Conservation (phyloP, 2,329 filamentous ascomycete species). For the Colletotrichum liriopes region DNA sequence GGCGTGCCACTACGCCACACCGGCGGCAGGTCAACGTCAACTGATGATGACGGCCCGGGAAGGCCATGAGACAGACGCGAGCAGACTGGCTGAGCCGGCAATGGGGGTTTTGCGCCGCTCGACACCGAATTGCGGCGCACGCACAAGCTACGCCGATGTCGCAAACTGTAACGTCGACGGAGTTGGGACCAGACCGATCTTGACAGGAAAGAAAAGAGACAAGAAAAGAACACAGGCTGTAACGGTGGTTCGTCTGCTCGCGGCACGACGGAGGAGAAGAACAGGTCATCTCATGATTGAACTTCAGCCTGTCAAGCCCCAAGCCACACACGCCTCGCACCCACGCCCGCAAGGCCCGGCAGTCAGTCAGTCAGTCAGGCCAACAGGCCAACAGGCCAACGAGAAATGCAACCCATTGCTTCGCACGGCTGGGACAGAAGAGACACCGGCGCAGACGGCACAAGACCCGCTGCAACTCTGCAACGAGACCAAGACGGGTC, state of each 20-base stretch:
- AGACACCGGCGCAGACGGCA: neutral
- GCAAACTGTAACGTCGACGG: neutral
- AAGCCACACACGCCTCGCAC: neutral
- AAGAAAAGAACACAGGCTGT: slow-evolving; percentile 19
- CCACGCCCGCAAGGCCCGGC: neutral
- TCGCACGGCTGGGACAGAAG: neutral
- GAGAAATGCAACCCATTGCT: neutral
- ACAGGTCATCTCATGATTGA: slow-evolving; percentile 30
- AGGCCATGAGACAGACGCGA: neutral
- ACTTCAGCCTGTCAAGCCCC: slow-evolving; percentile 16
- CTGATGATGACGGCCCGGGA: slow-evolving; percentile 33
- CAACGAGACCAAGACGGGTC: slow-evolving; percentile 14
- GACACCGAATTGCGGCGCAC: slow-evolving; percentile 2
- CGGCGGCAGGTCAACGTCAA: slow-evolving; percentile 31
- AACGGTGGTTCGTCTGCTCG: slow-evolving; percentile 36
- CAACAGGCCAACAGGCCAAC: neutral
- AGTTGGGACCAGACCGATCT: slow-evolving; percentile 4
- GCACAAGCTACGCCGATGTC: slow-evolving; percentile 9
- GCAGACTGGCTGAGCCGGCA: slow-evolving; percentile 1
- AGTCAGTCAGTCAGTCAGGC: neutral
- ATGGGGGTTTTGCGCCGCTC: slow-evolving; percentile 17
- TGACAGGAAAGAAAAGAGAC: slow-evolving; percentile 17
- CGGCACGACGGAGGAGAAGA: neutral
- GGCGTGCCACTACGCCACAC: neutral
- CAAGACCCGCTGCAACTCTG: slow-evolving; percentile 11